Conservation (phyloP, 257 asterid genomes). For the Ajuga chamaepitys region DNA sequence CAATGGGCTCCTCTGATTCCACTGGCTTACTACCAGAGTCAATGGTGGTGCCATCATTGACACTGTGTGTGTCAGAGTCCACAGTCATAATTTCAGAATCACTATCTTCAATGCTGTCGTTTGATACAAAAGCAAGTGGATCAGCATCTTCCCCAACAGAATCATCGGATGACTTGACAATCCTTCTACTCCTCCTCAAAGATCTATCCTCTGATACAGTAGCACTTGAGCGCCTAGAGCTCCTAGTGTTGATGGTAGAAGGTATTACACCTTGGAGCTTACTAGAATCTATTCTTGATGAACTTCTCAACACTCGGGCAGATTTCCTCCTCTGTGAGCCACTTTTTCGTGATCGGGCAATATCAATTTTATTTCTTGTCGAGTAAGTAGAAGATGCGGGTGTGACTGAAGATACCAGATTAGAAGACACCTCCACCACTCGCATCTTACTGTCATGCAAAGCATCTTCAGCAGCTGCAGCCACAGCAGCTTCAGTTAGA, state of each 20-base stretch:
- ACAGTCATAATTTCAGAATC: slow-evolving; percentile 54
- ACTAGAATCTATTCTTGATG: slow-evolving; percentile 37
- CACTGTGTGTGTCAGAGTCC: slow-evolving; percentile 55
- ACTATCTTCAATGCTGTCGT: slow-evolving; percentile 54
- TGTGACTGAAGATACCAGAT: slow-evolving; percentile 20
- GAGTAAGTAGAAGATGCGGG: slow-evolving; percentile 31
- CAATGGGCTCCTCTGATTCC: slow-evolving; percentile 25
- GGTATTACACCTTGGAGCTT: slow-evolving; percentile 29
- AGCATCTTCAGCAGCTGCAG: slow-evolving; percentile 45
- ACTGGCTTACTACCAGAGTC: slow-evolving; percentile 44
- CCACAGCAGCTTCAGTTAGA: slow-evolving; percentile 51
- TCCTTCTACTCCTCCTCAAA: slow-evolving; percentile 58
- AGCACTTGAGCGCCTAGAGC: slow-evolving; percentile 26
- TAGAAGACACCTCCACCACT: slow-evolving; percentile 29
- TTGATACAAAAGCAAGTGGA: slow-evolving; percentile 46
- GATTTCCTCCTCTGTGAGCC: slow-evolving; percentile 38
- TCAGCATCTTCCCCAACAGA: slow-evolving; percentile 40
- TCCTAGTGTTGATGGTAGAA: slow-evolving; percentile 23
- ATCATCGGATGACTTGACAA: slow-evolving; percentile 48
- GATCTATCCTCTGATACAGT: slow-evolving; percentile 36
- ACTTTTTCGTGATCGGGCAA: slow-evolving; percentile 29
- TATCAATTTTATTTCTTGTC: slow-evolving; percentile 42
- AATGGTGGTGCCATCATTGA: slow-evolving; percentile 49
- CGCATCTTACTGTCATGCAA: slow-evolving; percentile 34
- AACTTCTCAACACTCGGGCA: slow-evolving; percentile 53